A percentile compares a stretch with the other conserved stretches of the same genome.
phyloP scores from a whole-genome alignment of 345 rosid species.

The Lepidium sativum region DNA sequence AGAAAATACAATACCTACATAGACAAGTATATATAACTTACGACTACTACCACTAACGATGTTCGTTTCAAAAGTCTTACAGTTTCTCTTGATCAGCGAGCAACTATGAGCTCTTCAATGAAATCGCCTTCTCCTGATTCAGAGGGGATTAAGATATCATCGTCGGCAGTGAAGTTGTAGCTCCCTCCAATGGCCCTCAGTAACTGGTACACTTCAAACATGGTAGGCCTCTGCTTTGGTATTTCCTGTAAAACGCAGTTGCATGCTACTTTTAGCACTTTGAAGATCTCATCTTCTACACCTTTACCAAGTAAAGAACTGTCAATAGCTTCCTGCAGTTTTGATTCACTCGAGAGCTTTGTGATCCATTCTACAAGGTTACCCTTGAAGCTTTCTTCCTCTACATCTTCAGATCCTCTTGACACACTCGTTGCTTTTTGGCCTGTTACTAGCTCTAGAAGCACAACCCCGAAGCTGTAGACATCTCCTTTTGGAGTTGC shows the following conservation, averaged over 20 bases:
- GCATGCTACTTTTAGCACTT: conserved; percentile 77
- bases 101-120: conserved; percentile 77
- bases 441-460: conserved; percentile 86
- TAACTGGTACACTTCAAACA: conserved; percentile 84
- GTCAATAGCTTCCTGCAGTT: conserved; percentile 64
- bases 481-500: conserved; percentile 97
- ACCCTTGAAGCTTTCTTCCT: conserved; percentile 67
- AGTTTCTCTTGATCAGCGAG: conserved; percentile 27
- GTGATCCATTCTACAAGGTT: conserved; percentile 84
- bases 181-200: conserved; percentile 76
- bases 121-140: conserved; percentile 49
- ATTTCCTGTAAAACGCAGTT: conserved; percentile 51
- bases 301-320: conserved; percentile 45
- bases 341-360: conserved; percentile 37
- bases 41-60: conserved; percentile 14
- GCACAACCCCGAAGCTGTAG: conserved; percentile 91
- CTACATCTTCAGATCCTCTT: conserved; percentile 41
- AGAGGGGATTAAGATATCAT: conserved; percentile 57
- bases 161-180: conserved; percentile 65
- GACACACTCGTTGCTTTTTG: conserved; percentile 67
- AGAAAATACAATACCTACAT: conserved; percentile 7
- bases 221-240: conserved; percentile 77
- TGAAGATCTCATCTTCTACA: conserved; percentile 64
- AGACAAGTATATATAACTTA: conserved; percentile 1
- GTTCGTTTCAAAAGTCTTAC: neutral